Base-by-base conservation (phyloP, 306 rosid species). In the Sophora flavescens region DNA sequence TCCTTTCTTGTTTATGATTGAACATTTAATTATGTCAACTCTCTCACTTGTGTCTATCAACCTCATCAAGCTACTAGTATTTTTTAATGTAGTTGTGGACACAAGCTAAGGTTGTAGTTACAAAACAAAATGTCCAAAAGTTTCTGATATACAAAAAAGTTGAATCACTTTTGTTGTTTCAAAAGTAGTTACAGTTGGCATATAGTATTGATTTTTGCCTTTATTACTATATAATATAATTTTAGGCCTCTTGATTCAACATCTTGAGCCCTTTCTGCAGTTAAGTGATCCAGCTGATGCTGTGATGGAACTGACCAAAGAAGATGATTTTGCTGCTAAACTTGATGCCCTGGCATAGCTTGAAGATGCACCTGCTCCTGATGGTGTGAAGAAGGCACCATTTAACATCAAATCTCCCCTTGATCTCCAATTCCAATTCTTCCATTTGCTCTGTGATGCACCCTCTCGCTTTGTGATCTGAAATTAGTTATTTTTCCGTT, bases 351-450 rank as follows among this genome's bases (percentile, higher is more conserved):
- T 87, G 8, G 96, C 91, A 48, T 92, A 95, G 74, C 87, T 90
- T 10, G 96, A 85, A 42, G 97, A 92, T 3, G 92, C 71, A 45
- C 91, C 96, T 0, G 82, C 88, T n/a, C 97, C 98, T 2, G 98
- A 95, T 8, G 80, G 11, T 0, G 77, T 90, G 59, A 95, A 95
- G 75, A 92, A 90, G 0, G 98, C 97, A 68, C 98, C 98, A 26
- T 95, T 95, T 80, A 92, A 33, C 84, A 89, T 12, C 72, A 90
- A 75, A 74, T 95, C 98, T 28, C 98, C 97, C 0, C 58, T 18
- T 0, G 98, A 95, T 33, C 96, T 89, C 98, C 97, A 95, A 78
- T 92, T 95, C 98, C 98, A 95, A 0, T 84, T 88, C 88, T 83
- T 92, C 98, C 98, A 95, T 58, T 80, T 8, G 4, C 85, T 89